Conservation (phyloP, 352 stramenopile genomes). For the Globisporangium nodosum region DNA sequence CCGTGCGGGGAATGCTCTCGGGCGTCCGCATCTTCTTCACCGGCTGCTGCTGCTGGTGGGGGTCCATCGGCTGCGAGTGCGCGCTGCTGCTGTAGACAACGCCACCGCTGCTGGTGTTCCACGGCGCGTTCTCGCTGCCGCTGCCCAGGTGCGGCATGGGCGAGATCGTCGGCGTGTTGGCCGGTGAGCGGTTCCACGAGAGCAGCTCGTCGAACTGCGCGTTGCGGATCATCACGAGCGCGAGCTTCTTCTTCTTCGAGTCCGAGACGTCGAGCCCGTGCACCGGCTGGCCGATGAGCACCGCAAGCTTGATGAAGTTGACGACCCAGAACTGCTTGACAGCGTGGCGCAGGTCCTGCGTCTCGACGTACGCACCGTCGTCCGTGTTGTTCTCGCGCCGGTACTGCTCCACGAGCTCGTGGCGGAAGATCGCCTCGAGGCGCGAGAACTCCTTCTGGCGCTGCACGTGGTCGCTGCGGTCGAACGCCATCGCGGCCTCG, state of each 20-base stretch:
- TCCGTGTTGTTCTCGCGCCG: slow-evolving; percentile 81
- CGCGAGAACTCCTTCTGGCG: slow-evolving; percentile 70
- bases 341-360: slow-evolving; percentile 59
- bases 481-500: slow-evolving; percentile 64
- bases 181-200: slow-evolving; percentile 43
- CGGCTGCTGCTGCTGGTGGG: slow-evolving; percentile 22
- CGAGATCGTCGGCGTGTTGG: slow-evolving; percentile 30
- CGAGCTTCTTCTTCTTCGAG: slow-evolving; percentile 78
- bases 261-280: slow-evolving; percentile 71
- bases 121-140: slow-evolving; percentile 13
- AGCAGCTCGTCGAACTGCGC: slow-evolving; percentile 73
- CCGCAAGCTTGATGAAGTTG: slow-evolving; percentile 82
- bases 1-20: slow-evolving; percentile 16
- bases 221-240: slow-evolving; percentile 72
- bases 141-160: slow-evolving; percentile 27
- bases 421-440: slow-evolving; percentile 66
- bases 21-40: slow-evolving; percentile 54
- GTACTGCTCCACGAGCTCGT: slow-evolving; percentile 80
- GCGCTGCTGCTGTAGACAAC: neutral
- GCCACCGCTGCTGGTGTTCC: slow-evolving; percentile 12
- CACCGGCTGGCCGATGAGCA: slow-evolving; percentile 69
- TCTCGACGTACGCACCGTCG: slow-evolving; percentile 66
- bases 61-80: slow-evolving; percentile 5
- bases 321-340: slow-evolving; percentile 84
- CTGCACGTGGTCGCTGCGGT: slow-evolving; percentile 50